These are phyloP conservation scores for Ophiostoma novo-ulmi DNA, from an alignment of 2,329 filamentous ascomycete genomes.

Conservation along the genomic window DNA sequence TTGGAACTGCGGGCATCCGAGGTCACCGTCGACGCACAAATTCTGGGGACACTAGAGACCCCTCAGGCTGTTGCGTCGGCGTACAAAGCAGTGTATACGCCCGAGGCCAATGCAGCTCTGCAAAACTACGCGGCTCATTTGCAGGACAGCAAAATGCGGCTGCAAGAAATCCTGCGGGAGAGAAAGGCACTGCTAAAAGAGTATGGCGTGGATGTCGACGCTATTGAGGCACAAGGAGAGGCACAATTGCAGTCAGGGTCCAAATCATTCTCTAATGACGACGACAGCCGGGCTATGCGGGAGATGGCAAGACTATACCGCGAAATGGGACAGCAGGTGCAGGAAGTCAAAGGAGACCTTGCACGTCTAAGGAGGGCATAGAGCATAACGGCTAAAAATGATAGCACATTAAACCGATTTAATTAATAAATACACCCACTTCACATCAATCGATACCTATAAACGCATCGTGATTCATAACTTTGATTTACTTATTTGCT, in stretches of 20 bases:
- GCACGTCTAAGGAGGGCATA: conserved; percentile 29
- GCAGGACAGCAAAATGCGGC: conserved; percentile 43
- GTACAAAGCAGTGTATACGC: conserved; percentile 42
- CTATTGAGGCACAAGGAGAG: conserved; percentile 32
- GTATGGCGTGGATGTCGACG: conserved; percentile 46
- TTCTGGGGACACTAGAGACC: conserved; percentile 38
- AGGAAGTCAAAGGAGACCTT: conserved; percentile 48
- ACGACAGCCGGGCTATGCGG: conserved; percentile 47
- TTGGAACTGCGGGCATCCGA: conserved; percentile 48
- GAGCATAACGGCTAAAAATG: not conserved
- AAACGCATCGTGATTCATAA: not conserved
- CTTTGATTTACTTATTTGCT: not conserved
- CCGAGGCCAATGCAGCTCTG: conserved; percentile 42
- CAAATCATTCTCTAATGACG: conserved; percentile 21
- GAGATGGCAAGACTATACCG: conserved; percentile 50
- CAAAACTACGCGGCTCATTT: conserved; percentile 46
- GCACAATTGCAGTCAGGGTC: not conserved
- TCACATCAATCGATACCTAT: not conserved
- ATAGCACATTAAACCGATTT: not conserved
- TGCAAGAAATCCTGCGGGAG: conserved; percentile 41
- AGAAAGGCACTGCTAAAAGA: conserved; percentile 43
- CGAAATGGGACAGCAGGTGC: conserved; percentile 47
- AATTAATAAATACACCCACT: not conserved
- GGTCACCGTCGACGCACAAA: conserved; percentile 42
- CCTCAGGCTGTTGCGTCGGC: conserved; percentile 36